A percentile compares a stretch with the other conserved stretches of the same genome.
phyloP scores from a whole-genome alignment of 129 eudicot species.

The Lactuca sativa region DNA sequence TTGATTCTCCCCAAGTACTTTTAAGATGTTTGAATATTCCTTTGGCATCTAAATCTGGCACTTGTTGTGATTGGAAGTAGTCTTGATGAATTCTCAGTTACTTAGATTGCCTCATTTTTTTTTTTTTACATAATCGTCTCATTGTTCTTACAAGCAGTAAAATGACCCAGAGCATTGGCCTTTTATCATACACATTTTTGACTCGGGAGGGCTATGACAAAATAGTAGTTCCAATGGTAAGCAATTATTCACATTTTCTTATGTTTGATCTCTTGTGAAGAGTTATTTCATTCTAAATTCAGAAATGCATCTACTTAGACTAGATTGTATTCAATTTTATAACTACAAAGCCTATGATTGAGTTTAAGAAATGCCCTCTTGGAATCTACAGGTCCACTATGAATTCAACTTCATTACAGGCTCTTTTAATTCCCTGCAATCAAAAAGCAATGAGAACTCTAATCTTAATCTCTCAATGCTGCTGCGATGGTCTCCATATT shows the following conservation, averaged over 20 bases:
- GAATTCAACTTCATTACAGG: slow-evolving; percentile 44
- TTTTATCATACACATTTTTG: slow-evolving; percentile 81
- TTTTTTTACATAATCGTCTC: background rate
- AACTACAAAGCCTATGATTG: slow-evolving; percentile 5
- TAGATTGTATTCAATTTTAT: background rate
- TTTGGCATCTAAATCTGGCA: no score
- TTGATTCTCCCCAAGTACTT: no score
- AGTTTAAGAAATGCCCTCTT: slow-evolving; percentile 6
- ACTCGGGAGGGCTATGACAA: slow-evolving; percentile 65
- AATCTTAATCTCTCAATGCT: slow-evolving; percentile 51
- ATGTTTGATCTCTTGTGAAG: background rate
- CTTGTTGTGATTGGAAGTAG: background rate
- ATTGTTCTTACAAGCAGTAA: slow-evolving; percentile 46
- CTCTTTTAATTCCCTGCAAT: slow-evolving; percentile 41
- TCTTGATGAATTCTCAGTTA: background rate
- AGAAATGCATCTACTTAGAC: background rate
- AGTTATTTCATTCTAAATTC: background rate
- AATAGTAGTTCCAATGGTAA: slow-evolving; percentile 96
- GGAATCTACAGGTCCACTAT: slow-evolving; percentile 65
- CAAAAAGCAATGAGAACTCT: slow-evolving; percentile 33
- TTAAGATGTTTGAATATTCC: no score
- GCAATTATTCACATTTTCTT: slow-evolving; percentile 16
- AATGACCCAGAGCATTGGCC: slow-evolving; percentile 78
- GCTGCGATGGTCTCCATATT: slow-evolving; percentile 91
- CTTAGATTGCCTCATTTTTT: background rate